Base-by-base conservation (phyloP, 225 moss, liverwort and hornwort genomes). In the Physcomitrellopsis africana region DNA sequence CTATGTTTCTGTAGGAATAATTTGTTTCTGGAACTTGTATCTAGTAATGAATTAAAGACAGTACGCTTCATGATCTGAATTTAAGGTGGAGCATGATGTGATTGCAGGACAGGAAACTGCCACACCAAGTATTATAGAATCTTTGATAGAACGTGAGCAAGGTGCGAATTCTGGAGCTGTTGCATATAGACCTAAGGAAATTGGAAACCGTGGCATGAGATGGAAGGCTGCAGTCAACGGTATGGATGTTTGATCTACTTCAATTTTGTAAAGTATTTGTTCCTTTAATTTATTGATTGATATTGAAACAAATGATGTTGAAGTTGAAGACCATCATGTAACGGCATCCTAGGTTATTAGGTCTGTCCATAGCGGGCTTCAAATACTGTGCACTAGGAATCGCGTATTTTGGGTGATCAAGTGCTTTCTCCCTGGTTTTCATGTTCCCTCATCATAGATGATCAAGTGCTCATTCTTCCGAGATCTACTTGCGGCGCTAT, bases 141-240 rank as follows among this genome's bases (percentile, higher is more conserved):
- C 81, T 61, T 80, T 93, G 23, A 69, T 72, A 26, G 93, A 86
- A 32, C 85, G 93, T 57, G 93, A 93, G 77, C 76, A 83, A 66
- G 91, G 93, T 54, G 89, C 86, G 61, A 84, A 90, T 81, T 88
- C 91, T 60, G 88, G 70, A 75, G 88, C 88, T 42, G 86, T 80
- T 77, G 91, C 91, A 46, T 88, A 83, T 58, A 82, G 90, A 78
- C 93, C 90, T 10, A 65, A 70, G 29, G 95, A 95, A 76, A 70
- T 91, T 72, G 93, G 95, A n/a, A 87, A 64, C 17, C 92, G 81
- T 78, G 91, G 93, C 63, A 86, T 87, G 79, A 88, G 72, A 65
- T 93, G 93, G 95, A 90, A 80, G 49, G 78, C 85, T 71, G 72
- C 72, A 27, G 82, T 95, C 14, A 85, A 79, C 56, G 93, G 93